Conservation (phyloP, 1,139 yeast genomes). For the Geotrichum histeridarum region DNA sequence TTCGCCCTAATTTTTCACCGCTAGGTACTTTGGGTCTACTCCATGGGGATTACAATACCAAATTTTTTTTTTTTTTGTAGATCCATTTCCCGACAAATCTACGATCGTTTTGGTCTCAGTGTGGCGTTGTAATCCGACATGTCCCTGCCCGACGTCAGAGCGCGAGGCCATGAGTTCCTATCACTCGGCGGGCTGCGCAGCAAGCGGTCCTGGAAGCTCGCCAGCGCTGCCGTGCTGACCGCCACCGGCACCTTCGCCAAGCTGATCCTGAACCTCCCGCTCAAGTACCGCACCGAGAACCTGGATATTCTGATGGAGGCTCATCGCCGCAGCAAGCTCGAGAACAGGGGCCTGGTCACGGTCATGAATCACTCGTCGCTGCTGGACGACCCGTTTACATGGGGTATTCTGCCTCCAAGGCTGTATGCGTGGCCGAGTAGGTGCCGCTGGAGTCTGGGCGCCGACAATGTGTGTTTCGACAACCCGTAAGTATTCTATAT, state of each 20-base stretch:
- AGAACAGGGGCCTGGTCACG: constrained; percentile 71
- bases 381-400: constrained; percentile 86
- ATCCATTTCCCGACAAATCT: not conserved
- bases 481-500: constrained; percentile 36
- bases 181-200: constrained; percentile 54
- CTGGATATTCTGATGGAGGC: constrained; percentile 63
- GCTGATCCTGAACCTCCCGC: constrained; percentile 53
- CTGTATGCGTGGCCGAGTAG: constrained; percentile 59
- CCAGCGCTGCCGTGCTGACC: constrained; percentile 66
- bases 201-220: constrained; percentile 51
- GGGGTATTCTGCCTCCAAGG: constrained; percentile 72
- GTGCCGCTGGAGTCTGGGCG: constrained; percentile 92
- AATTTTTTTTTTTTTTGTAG: not conserved
- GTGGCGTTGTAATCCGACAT: constrained; percentile 39
- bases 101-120: not conserved
- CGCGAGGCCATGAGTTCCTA: constrained; percentile 72
- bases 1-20: not conserved
- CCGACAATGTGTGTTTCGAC: constrained; percentile 82
- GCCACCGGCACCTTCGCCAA: constrained; percentile 64
- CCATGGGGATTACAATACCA: no score
- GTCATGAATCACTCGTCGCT: constrained; percentile 96
- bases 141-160: constrained; percentile 69
- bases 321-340: constrained; percentile 53
- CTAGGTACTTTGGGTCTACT: no score
- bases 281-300: constrained; percentile 58